Evolutionary conservation across 1,284 basidiomycete species (phyloP).

Genomic region (Grifola frondosa): DNA sequence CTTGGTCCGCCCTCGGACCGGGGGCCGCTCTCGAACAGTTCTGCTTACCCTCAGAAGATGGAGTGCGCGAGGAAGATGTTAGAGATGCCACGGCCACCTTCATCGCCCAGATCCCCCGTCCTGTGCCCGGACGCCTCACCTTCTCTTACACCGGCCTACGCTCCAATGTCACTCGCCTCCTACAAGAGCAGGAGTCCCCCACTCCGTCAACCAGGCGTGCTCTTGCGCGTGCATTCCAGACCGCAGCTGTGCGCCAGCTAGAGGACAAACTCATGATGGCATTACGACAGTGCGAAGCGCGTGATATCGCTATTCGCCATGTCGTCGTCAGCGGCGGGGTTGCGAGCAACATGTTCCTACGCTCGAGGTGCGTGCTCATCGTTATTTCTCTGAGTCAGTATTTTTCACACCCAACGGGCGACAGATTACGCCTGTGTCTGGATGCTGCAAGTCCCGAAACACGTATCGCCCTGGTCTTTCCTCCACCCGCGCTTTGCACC

Average conservation of each 20-base stretch:
- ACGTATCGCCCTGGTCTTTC: slow-evolving; percentile 52
- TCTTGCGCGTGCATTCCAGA: slow-evolving; percentile 74
- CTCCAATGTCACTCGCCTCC: slow-evolving; percentile 58
- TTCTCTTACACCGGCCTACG: slow-evolving; percentile 82
- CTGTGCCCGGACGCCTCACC: slow-evolving; percentile 54
- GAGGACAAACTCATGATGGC: slow-evolving; percentile 71
- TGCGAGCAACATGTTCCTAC: slow-evolving; percentile 76
- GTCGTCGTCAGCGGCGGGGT: slow-evolving; percentile 90
- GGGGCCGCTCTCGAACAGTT: slow-evolving; percentile 81
- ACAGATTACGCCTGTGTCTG: slow-evolving; percentile 48
- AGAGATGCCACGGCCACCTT: slow-evolving; percentile 15
- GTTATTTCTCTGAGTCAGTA: background rate
- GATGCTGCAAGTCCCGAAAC: slow-evolving; percentile 31
- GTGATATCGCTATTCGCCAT: slow-evolving; percentile 45
- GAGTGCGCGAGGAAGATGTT: slow-evolving; percentile 27
- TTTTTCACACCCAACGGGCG: background rate
- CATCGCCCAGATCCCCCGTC: slow-evolving; percentile 37
- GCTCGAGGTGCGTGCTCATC: slow-evolving; percentile 54
- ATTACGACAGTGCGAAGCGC: slow-evolving; percentile 45
- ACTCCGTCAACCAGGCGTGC: slow-evolving; percentile 38
- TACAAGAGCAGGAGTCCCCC: slow-evolving; percentile 39
- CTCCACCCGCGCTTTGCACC: slow-evolving; percentile 79
- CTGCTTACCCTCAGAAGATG: slow-evolving; percentile 35
- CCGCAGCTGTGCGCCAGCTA: slow-evolving; percentile 69
- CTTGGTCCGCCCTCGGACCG: slow-evolving; percentile 59